Evolutionary conservation across 2,329 filamentous ascomycete genomes (phyloP), one percentile per base, ranked within the genome.

Genomic region (Aureobasidium mangrovei): DNA sequence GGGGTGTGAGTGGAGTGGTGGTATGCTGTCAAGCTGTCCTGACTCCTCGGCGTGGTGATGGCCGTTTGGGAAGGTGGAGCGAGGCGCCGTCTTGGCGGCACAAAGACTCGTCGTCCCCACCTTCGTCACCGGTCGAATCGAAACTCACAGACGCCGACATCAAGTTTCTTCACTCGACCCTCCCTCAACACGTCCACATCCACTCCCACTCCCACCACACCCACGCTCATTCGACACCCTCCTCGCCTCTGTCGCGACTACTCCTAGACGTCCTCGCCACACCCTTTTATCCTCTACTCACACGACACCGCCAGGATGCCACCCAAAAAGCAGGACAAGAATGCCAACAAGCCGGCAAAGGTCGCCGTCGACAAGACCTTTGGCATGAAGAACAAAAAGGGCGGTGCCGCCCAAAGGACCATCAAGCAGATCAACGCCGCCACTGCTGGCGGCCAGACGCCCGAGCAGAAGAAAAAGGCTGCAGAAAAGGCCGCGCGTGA

Each of bases 341-440:
- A 72, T 60, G 67, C 68, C 65, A 72, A 74, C 55, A 73, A 74
- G 65, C 70, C 71, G 61, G 68, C 69, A 63, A 89, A 89, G 74
- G 65, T 77, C 42, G 87, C 90, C 60, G 89, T 93, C 59, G 93
- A 98, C 77, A 93, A 91, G 76, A 95, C 93, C 46, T 98, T 98
- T 78, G 93, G 93, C 64, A 97, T 98, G 93, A 98, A 98, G 76
- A 98, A 98, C 69, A 98, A 98, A 78, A 98, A 96, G 79, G 93
- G 93, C 62, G 86, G 83, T 55, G 84, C 82, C 51, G 91, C 90
- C 54, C 88, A 97, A 74, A 95, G 84, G 72, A 83, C 91, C 63
- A 97, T 98, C 68, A 85, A 87, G 56, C 87, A 90, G 65, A 81
- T 98, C 69, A 75, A 84, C 62, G 80, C 84, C 44, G 85, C 90